phyloP scores from a whole-genome alignment of 139 green algal species.

The Tetraselmis chui region DNA sequence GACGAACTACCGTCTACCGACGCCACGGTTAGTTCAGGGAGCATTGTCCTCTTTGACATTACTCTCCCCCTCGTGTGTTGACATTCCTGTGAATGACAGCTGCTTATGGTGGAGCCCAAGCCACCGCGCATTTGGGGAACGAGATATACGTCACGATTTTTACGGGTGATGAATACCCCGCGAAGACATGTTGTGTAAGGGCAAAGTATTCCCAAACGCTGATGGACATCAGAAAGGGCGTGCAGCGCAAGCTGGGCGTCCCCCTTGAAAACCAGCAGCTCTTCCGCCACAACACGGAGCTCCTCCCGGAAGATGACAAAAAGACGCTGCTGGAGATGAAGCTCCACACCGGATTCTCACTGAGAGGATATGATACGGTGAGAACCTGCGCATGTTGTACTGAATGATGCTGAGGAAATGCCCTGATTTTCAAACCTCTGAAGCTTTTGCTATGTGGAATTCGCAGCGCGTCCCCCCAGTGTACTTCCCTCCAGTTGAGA shows the following conservation, averaged over 20 bases:
- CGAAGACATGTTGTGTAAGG: background rate
- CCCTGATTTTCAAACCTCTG: too few species aligned
- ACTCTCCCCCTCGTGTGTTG: too few species aligned
- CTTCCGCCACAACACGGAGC: constrained; percentile 7
- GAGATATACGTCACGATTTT: constrained; percentile 8
- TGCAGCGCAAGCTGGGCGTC: background rate
- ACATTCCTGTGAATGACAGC: too few species aligned
- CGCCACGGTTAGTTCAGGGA: too few species aligned
- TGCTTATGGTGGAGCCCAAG: background rate
- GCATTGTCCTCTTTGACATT: too few species aligned
- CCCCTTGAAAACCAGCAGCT: constrained; percentile 5
- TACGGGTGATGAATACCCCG: constrained; percentile 5
- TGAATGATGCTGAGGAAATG: too few species aligned
- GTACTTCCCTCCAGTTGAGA: background rate
- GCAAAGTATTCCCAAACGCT: constrained; percentile 4
- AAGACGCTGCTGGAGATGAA: constrained; percentile 7
- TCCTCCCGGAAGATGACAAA: background rate
- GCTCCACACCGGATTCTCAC: constrained; percentile 11
- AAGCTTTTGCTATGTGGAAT: too few species aligned
- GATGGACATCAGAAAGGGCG: background rate
- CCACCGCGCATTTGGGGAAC: background rate
- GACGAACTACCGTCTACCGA: too few species aligned
- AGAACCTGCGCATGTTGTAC: too few species aligned
- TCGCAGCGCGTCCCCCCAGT: background rate
- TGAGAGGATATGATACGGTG: constrained; percentile 8